Evolutionary conservation across 1,284 basidiomycete species (phyloP), one percentile per base, ranked within the genome.

Genomic region (Naganishia sp.): DNA sequence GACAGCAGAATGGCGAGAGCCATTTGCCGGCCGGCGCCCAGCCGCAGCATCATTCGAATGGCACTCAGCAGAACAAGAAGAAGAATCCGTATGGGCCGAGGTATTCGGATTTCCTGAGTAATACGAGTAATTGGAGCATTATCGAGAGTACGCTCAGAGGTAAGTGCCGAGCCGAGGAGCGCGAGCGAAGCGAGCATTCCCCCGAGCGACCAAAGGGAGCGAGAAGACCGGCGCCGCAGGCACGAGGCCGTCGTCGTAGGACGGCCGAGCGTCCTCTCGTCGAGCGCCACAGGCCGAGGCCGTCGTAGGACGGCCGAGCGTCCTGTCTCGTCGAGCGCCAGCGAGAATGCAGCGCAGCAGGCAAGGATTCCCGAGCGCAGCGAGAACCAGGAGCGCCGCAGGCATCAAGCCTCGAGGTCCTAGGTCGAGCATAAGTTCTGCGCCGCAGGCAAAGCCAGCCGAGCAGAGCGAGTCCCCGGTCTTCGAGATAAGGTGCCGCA

Each of bases 101-200:
- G n/a, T 89, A 89, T 21, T 86, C 90, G 23, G 93, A 95, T 80
- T 94, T 94, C 79, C 80, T 95, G 71, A 93, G 88, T 80, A 94
- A 95, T 79, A 84, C 94, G 71, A 89, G 86, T 64, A 94, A 94
- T 82, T 95, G 94, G 83, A 90, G 88, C 82, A 97, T 98, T 82
- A 98, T 98, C 78, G 94, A 98, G 83, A 92, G 90, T 73, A 98
- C 94, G 10, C 85, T 98, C 66, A 84, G 95, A 85, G 92, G 92
- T 92, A 67, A 68, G 84, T 78, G 13, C 31, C 15, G 41, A 18
- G 28, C 35, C 35, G 35, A 39, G 35, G 35, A 39, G 35, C 35
- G 55, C 54, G 54, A 32, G 54, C 39, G 54, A 9, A 28, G 23
- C 21, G 43, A 42, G 21, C 5, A 18, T 23, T 23, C 10, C 46